phyloP scores from a whole-genome alignment of 1,284 basidiomycete species.

The Ustilago tritici region DNA sequence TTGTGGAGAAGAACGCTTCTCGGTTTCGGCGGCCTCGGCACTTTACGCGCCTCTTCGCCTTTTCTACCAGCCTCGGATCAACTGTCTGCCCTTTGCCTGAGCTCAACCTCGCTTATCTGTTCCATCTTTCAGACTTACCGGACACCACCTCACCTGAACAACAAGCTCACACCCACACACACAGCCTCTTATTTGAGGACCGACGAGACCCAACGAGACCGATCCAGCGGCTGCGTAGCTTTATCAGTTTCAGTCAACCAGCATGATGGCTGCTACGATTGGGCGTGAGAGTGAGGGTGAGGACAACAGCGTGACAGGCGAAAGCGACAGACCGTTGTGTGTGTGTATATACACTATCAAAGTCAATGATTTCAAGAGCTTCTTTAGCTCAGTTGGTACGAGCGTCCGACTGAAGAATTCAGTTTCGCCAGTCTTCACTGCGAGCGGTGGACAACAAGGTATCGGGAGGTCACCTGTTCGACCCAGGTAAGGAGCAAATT shows the following conservation, averaged over 20 bases:
- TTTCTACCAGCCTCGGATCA: not conserved
- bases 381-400: slow-evolving; percentile 61
- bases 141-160: not conserved
- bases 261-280: no score
- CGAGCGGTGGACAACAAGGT: slow-evolving; percentile 18
- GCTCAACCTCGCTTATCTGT: not conserved
- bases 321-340: no score
- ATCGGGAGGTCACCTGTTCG: slow-evolving; percentile 57
- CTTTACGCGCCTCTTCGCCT: not conserved
- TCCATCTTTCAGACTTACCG: not conserved
- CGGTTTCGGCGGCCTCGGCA: not conserved
- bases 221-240: no score
- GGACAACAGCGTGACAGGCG: no score
- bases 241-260: no score
- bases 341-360: not conserved
- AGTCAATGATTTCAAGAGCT: not conserved
- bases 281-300: no score
- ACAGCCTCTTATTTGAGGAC: not conserved
- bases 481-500: slow-evolving; percentile 53
- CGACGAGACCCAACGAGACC: no score
- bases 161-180: slow-evolving; percentile 2
- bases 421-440: slow-evolving; percentile 38
- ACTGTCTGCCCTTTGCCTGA: not conserved
- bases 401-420: slow-evolving; percentile 60
- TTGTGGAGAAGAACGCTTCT: slow-evolving; percentile 1